phyloP scores from a whole-genome alignment of 164 flowering plant species.

The Platanus orientalis region DNA sequence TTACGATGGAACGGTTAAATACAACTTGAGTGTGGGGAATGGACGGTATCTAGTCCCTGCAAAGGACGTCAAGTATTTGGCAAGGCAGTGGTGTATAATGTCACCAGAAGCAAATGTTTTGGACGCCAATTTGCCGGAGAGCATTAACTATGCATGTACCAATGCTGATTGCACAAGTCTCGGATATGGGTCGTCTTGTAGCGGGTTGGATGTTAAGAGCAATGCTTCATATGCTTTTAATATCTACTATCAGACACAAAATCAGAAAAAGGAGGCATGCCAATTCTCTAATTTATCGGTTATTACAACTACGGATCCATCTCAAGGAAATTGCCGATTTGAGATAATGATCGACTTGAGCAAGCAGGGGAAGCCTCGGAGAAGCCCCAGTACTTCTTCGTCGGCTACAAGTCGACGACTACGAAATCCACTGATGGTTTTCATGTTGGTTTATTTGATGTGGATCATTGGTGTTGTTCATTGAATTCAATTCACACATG shows the following conservation, averaged over 20 bases:
- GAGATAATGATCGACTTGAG: constrained; percentile 63
- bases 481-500: too few relatives aligned
- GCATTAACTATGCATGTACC: constrained; percentile 62
- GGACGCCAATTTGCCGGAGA: constrained; percentile 39
- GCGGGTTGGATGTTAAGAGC: too few relatives aligned
- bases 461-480: too few relatives aligned
- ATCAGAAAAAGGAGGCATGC: constrained; percentile 64
- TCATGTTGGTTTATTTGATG: too few relatives aligned
- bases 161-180: constrained; percentile 42
- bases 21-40: constrained; percentile 39
- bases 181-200: too few relatives aligned
- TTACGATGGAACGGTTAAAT: constrained; percentile 70
- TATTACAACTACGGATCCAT: constrained; percentile 53
- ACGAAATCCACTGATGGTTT: too few relatives aligned
- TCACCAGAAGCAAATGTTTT: constrained; percentile 44
- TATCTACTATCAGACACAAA: constrained; percentile 55
- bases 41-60: constrained; percentile 46
- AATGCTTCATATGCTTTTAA: too few relatives aligned
- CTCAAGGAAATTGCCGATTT: constrained; percentile 46
- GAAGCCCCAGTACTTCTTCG: background rate
- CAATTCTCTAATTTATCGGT: constrained; percentile 39
- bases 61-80: constrained; percentile 61
- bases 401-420: background rate
- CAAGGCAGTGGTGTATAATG: constrained; percentile 76
- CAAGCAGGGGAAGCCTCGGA: constrained; percentile 26